These are phyloP conservation scores for Aphanoascus verrucosus DNA, from an alignment of 2,329 filamentous ascomycete species.

Conservation along the genomic window DNA sequence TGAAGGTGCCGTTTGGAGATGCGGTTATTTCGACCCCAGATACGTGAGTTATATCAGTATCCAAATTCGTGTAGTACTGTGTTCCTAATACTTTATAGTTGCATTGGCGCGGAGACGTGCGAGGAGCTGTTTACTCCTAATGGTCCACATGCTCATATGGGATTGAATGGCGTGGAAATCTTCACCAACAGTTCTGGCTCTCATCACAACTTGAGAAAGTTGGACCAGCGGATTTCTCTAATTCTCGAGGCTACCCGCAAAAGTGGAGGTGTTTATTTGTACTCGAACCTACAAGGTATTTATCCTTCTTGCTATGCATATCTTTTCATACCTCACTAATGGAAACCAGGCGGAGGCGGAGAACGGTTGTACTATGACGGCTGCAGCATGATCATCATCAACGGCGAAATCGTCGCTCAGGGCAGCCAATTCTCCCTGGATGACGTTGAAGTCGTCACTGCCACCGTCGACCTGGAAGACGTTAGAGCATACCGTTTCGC, in stretches of 20 bases:
- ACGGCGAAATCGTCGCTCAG: conserved; percentile 34
- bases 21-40: conserved; percentile 51
- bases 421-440: conserved; percentile 36
- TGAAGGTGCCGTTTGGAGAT: conserved; percentile 32
- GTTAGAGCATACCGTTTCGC: conserved; percentile 40
- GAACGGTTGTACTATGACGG: conserved; percentile 42
- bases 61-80: conserved; percentile 18
- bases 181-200: conserved; percentile 51
- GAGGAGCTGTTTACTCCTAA: conserved; percentile 53
- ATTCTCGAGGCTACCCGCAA: conserved; percentile 49
- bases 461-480: conserved; percentile 58
- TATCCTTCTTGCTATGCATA: neutral
- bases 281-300: conserved; percentile 8
- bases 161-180: conserved; percentile 58
- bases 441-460: conserved; percentile 53
- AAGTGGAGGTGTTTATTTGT: conserved; percentile 33
- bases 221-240: conserved; percentile 50
- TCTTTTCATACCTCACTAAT: neutral
- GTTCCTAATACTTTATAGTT: conserved; percentile 16
- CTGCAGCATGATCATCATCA: conserved; percentile 51
- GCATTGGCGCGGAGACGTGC: conserved; percentile 34
- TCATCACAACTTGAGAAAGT: conserved; percentile 53
- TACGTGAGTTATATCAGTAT: conserved; percentile 23
- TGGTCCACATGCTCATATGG: conserved; percentile 46
- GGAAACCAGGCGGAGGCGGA: conserved; percentile 5